Evolutionary conservation across 2,329 filamentous ascomycete genomes (phyloP).

Genomic region (Colletotrichum tanaceti): DNA sequence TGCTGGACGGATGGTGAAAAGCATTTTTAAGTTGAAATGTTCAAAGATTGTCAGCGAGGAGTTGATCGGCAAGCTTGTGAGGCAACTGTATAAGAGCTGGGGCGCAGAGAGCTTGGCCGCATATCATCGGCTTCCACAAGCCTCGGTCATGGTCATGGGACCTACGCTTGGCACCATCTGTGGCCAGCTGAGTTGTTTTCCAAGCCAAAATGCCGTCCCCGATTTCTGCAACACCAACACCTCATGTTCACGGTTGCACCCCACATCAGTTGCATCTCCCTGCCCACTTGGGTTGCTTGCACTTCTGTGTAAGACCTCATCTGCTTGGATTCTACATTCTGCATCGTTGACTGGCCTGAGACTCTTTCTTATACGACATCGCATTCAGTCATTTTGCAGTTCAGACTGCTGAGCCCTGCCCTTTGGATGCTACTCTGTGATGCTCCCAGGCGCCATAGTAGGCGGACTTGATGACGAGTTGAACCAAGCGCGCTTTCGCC

Average conservation of each 20-base stretch:
- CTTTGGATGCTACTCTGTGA: background rate
- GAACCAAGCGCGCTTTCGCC: conserved; percentile 4
- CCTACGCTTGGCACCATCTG: background rate
- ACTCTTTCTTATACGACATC: background rate
- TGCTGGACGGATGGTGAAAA: conserved; percentile 51
- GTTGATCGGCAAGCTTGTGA: conserved; percentile 21
- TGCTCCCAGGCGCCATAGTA: conserved; percentile 15
- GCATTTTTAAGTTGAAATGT: conserved; percentile 46
- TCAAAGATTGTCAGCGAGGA: conserved; percentile 12
- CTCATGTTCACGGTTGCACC: background rate
- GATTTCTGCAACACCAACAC: background rate
- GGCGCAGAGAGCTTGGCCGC: conserved; percentile 32
- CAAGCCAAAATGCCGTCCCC: background rate
- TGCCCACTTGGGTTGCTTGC: background rate
- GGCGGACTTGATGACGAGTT: background rate
- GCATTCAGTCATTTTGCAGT: background rate
- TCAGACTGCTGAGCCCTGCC: background rate
- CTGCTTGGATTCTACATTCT: background rate
- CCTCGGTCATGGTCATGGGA: conserved; percentile 11
- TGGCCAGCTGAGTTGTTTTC: accelerated
- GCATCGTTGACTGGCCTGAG: background rate
- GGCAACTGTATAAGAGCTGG: conserved; percentile 19
- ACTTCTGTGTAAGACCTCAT: background rate
- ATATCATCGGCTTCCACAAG: conserved; percentile 38
- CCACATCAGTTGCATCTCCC: no score